Evolutionary conservation across 345 rosid genomes (phyloP).

Genomic region (Populus davidiana): DNA sequence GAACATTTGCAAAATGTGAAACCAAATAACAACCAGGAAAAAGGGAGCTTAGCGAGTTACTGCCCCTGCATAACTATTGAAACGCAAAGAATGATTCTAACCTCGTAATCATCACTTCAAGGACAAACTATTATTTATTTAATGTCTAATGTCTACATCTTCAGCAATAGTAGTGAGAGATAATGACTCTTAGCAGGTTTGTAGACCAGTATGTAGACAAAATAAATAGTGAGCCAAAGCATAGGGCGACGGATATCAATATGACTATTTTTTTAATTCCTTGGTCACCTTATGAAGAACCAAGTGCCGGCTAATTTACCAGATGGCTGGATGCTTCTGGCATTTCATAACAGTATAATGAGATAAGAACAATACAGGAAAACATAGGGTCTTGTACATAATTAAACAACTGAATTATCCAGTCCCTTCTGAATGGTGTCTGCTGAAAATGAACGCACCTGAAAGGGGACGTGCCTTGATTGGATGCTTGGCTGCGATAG

Average conservation of each 20-base stretch:
- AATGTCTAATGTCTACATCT: background rate
- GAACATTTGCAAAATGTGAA: background rate
- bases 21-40: background rate
- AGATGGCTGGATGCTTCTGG: too few relatives aligned
- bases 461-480: slow-evolving; percentile 43
- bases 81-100: background rate
- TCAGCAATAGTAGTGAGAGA: too few relatives aligned
- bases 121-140: background rate
- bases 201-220: too few relatives aligned
- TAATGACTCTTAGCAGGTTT: too few relatives aligned
- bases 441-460: slow-evolving; percentile 40
- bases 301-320: too few relatives aligned
- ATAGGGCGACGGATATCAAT: too few relatives aligned
- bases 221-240: too few relatives aligned
- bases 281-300: too few relatives aligned
- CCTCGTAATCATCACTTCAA: background rate
- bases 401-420: background rate
- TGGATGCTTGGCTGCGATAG: slow-evolving; percentile 46
- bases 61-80: background rate
- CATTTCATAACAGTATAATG: too few relatives aligned
- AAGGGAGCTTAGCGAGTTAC: background rate
- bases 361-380: too few relatives aligned
- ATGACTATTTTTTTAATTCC: too few relatives aligned
- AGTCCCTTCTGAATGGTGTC: slow-evolving; percentile 28
- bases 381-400: background rate